A percentile compares a stretch with the other conserved stretches of the same genome.
phyloP scores from a whole-genome alignment of 768 basidiomycete genomes.

The Chalciporus piperatus region DNA sequence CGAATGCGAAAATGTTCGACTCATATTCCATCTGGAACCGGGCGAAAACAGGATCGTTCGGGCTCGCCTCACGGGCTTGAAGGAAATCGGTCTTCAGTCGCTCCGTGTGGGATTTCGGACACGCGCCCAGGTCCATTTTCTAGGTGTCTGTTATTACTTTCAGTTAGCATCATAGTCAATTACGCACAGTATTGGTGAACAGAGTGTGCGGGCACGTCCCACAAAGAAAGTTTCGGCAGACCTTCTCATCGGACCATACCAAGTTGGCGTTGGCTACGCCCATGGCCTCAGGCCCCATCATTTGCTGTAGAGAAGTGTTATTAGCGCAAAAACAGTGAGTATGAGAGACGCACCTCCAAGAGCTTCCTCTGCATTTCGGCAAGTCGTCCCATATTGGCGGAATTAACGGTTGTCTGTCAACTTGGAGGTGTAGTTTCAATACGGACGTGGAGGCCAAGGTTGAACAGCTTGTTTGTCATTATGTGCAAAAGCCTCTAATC shows the following conservation, averaged over 20 bases:
- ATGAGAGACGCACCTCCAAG: conserved; percentile 52
- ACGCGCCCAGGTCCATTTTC: conserved; percentile 99
- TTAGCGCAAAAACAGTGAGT: neutral
- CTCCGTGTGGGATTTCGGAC: conserved; percentile 95
- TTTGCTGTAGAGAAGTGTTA: conserved; percentile 63
- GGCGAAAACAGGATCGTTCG: conserved; percentile 76
- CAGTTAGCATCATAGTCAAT: neutral
- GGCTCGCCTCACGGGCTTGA: conserved; percentile 70
- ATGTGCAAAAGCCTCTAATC: conserved; percentile 27
- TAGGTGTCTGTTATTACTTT: conserved; percentile 4
- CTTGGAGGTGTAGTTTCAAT: neutral
- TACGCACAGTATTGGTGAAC: conserved; percentile 93
- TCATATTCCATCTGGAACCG: conserved; percentile 96
- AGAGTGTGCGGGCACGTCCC: conserved; percentile 98
- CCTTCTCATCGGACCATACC: conserved; percentile 94
- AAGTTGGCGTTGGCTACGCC: conserved; percentile 91
- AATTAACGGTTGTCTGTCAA: conserved; percentile 9
- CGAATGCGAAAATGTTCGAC: conserved; percentile 90
- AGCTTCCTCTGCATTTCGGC: conserved; percentile 99
- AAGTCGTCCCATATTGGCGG: conserved; percentile 77
- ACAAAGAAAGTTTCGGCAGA: conserved; percentile 96
- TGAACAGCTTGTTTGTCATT: conserved; percentile 26
- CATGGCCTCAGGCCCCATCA: conserved; percentile 99
- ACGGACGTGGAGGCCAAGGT: conserved; percentile 1
- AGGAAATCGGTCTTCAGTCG: conserved; percentile 89